Base-by-base conservation (phyloP, 805 yeast genomes). In the Kuraishia ogatae region DNA sequence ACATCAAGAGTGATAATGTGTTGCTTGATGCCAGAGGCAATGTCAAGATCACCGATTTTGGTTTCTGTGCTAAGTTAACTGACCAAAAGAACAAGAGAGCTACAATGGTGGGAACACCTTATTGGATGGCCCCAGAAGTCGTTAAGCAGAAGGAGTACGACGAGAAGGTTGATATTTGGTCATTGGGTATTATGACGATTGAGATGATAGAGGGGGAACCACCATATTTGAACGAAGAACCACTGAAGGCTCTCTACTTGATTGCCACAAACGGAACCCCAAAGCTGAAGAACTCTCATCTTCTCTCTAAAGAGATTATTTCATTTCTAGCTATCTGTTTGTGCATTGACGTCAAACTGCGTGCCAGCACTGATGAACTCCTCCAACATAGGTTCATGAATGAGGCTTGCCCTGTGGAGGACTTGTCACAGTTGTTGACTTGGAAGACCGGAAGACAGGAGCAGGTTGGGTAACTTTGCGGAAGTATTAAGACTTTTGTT, bases 1-100 rank as follows among this genome's bases (percentile, higher is more conserved):
- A 93, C 71, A 94, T 94, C 65, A 94, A 94, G 71, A 88, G 97
- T 2, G 99, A 94, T 69, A 94, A 94, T 67, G 87, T 94, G 58
- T 73, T 94, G 62, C 74, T 94, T 47, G 84, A 94, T 48, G 75
- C 88, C 70, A 80, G 80, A 48, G 99, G 99, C 48, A 86, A 90
- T 60, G 90, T 94, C 65, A 94, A 94, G 71, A 77, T 94, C 67
- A 94, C 99, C 0, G 99, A 94, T 72, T 71, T 71, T 60, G 75
- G 85, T 0, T 88, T 87, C 62, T 89, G 89, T 70, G 94, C 94
- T 19, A 86, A 87, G 65, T 78, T 87, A 59, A 87, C 87, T 21
- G 91, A 84, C 61, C 82, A 82, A 64, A 76, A 86, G 53, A 77
- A 81, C 57, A 87, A 87, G 71, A 77, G 94, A 57, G 88, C 90